Base-by-base conservation (phyloP, 2,329 filamentous ascomycete genomes). In the Cryphonectria nitschkei region DNA sequence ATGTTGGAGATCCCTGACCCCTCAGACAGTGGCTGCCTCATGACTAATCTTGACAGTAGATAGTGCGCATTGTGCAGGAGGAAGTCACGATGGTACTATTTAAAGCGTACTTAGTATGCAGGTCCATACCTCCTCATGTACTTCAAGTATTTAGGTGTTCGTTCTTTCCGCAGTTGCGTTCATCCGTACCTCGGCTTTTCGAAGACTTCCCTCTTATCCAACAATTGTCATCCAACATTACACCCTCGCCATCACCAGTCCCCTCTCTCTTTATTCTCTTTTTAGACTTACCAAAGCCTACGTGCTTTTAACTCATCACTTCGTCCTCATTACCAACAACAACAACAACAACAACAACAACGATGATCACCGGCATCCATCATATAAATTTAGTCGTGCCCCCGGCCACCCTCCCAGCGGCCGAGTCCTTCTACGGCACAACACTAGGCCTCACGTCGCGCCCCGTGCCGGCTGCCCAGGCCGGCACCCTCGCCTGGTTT, bases 341-440 rank as follows among this genome's bases (percentile, higher is more conserved):
- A 46, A 37, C 13, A 16, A 43, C n/a, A n/a, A n/a, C n/a, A n/a
- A 1, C 16, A 50, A 37, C 13, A 16, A 43, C 63, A 65, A 46
- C 46, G 13, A 68, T 87, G 82, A 88, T 89, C 75, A 81, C 83
- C 52, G 84, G 85, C 50, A 80, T 89, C 67, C 76, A 77, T 74
- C 87, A 89, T 78, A 80, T 90, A 72, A 90, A 90, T 76, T 80
- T 90, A 63, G 82, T 85, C n/a, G 85, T 90, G 13, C 87, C 87
- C 0, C 76, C 77, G 0, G 85, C 82, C 69, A 88, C 86, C 0
- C 81, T 90, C 43, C 79, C 82, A 29, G 80, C 82, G 14, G 88
- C 88, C 2, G 78, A 81, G 29, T 81, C 81, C 13, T 90, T 90
- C 79, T 90, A 90, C 78, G 82, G 79, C 69, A 76, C 78, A 1